Percentiles rank a stretch among this genome's conserved stretches.
Evolutionary conservation across 345 rosid species (phyloP).

Genomic region (Iberis pinnata): DNA sequence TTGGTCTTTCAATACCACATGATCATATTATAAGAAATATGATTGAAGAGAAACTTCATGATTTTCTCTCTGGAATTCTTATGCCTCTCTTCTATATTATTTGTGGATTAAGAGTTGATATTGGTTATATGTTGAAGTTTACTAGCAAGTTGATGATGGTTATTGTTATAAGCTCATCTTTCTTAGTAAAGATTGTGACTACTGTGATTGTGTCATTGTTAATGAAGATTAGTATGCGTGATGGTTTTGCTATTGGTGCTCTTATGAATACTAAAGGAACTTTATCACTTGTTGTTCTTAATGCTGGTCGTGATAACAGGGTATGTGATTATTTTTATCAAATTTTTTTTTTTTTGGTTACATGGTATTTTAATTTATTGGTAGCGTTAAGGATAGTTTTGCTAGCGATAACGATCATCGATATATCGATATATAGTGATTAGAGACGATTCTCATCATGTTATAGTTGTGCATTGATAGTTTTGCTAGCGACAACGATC

Average conservation of each 20-base stretch:
- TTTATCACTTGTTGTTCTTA: slow-evolving; percentile 43
- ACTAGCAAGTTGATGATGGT: slow-evolving; percentile 21
- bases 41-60: slow-evolving; percentile 43
- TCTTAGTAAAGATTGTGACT: slow-evolving; percentile 39
- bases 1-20: slow-evolving; percentile 54
- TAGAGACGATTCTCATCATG: too few relatives aligned
- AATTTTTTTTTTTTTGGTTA: too few relatives aligned
- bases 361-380: too few relatives aligned
- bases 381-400: too few relatives aligned
- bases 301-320: slow-evolving; percentile 44
- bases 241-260: slow-evolving; percentile 42
- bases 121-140: slow-evolving; percentile 18
- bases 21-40: slow-evolving; percentile 32
- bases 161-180: slow-evolving; percentile 21
- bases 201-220: slow-evolving; percentile 32
- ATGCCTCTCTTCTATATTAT: slow-evolving; percentile 45
- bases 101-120: slow-evolving; percentile 38
- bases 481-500: too few relatives aligned
- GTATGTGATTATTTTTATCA: slow-evolving; percentile 27
- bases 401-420: too few relatives aligned
- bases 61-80: slow-evolving; percentile 39
- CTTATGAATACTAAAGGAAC: slow-evolving; percentile 76
- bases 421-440: too few relatives aligned
- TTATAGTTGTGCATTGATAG: too few relatives aligned
- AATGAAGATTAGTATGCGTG: slow-evolving; percentile 30